Percentiles rank a stretch among this genome's conserved stretches.
These are phyloP conservation scores for Russula olivacea DNA, from an alignment of 768 basidiomycete genomes.

Conservation along the genomic window DNA sequence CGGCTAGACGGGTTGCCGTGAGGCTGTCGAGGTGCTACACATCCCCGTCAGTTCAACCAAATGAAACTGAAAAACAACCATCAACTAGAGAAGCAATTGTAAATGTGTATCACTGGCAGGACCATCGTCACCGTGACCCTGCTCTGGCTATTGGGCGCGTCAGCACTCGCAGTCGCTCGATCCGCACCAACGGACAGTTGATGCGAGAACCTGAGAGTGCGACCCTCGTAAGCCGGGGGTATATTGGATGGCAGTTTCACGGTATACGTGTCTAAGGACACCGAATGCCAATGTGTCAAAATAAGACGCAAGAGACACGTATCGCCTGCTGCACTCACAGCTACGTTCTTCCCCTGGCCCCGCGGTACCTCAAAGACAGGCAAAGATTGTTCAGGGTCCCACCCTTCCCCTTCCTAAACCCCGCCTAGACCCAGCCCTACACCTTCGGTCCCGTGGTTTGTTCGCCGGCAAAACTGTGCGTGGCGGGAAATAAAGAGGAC, in stretches of 20 bases:
- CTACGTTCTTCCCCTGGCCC: constrained; percentile 78
- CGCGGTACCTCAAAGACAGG: constrained; percentile 81
- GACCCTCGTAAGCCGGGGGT: constrained; percentile 88
- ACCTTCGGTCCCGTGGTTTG: constrained; percentile 19
- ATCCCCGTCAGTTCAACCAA: too few species aligned
- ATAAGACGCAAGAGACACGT: not conserved
- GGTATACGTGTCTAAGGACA: constrained; percentile 65
- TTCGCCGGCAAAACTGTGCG: constrained; percentile 13
- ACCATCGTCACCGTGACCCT: too few species aligned
- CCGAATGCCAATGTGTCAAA: too few species aligned
- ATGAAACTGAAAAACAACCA: too few species aligned
- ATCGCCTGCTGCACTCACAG: constrained; percentile 48
- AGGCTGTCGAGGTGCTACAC: constrained; percentile 90
- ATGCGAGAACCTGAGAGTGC: constrained; percentile 80
- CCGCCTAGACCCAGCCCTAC: constrained; percentile 33
- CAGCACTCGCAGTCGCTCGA: constrained; percentile 42
- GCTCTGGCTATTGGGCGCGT: constrained; percentile 48
- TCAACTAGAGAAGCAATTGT: too few species aligned
- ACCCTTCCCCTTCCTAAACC: constrained; percentile 35
- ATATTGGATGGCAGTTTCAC: constrained; percentile 69
- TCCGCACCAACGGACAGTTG: constrained; percentile 87
- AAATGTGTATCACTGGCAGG: too few species aligned
- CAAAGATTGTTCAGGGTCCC: constrained; percentile 60
- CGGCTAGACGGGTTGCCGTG: constrained; percentile 65
- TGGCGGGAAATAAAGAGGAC: constrained; percentile 27